Conservation (phyloP, 768 basidiomycete genomes). For the Tulasnella sp. region DNA sequence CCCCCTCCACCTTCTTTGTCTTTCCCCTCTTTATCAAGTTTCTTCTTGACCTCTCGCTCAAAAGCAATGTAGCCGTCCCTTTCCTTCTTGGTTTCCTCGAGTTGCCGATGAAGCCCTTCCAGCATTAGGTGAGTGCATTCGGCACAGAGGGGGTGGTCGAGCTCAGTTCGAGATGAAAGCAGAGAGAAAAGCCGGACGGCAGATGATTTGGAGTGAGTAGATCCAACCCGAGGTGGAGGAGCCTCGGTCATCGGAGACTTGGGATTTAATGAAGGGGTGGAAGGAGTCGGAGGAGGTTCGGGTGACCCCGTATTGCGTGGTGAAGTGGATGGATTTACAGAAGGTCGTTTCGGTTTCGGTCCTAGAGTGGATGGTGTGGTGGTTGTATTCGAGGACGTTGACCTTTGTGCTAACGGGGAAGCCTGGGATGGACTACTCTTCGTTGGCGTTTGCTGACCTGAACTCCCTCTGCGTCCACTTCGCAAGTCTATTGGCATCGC, state of each 20-base stretch:
- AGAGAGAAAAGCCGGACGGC: slow-evolving; percentile 71
- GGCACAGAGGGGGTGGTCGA: slow-evolving; percentile 91
- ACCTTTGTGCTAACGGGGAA: slow-evolving; percentile 44
- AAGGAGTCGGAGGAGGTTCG: slow-evolving; percentile 53
- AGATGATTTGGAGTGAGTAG: slow-evolving; percentile 57
- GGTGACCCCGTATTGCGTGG: slow-evolving; percentile 37
- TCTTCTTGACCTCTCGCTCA: slow-evolving; percentile 80
- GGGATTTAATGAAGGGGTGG: slow-evolving; percentile 35
- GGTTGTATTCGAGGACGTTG: slow-evolving; percentile 46
- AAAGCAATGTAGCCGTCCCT: slow-evolving; percentile 91
- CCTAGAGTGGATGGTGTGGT: slow-evolving; percentile 39
- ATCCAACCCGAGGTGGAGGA: slow-evolving; percentile 56
- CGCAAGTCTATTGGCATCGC: not conserved
- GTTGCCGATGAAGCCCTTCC: slow-evolving; percentile 65
- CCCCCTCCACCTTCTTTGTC: slow-evolving; percentile 42
- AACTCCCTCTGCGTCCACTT: not conserved
- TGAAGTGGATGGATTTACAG: slow-evolving; percentile 36
- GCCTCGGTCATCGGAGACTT: slow-evolving; percentile 20
- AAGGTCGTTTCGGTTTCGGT: not conserved
- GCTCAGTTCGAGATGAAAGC: slow-evolving; percentile 68
- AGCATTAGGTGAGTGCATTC: slow-evolving; percentile 88
- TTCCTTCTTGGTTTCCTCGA: slow-evolving; percentile 89
- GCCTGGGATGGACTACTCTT: slow-evolving; percentile 37
- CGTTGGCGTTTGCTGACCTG: slow-evolving; percentile 23
- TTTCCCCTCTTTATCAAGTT: slow-evolving; percentile 54